Evolutionary conservation across 441 rosid species (phyloP).

Genomic region (Arabidopsis hybrid): DNA sequence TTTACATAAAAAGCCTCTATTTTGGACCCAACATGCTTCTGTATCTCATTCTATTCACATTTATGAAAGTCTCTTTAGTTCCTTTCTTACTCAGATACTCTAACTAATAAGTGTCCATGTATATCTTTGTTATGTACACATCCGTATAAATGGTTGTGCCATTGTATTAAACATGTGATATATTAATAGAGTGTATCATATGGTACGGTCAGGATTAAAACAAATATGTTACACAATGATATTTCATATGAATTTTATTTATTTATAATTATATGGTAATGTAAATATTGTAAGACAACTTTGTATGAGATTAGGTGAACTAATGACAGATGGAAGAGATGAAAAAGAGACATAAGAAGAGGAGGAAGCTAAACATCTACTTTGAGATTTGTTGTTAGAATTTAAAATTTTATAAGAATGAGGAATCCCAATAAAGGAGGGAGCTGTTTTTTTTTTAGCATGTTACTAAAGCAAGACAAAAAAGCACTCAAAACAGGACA

Average conservation of each 20-base stretch:
- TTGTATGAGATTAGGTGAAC: background rate
- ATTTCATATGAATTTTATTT: background rate
- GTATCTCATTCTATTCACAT: slow-evolving; percentile 44
- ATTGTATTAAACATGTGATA: background rate
- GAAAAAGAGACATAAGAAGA: background rate
- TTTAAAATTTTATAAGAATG: slow-evolving; percentile 41
- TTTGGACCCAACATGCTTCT: slow-evolving; percentile 68
- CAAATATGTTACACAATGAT: background rate
- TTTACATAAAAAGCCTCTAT: slow-evolving; percentile 61
- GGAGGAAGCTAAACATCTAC: slow-evolving; percentile 10
- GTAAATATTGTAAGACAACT: background rate
- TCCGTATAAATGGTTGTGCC: background rate
- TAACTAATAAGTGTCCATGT: slow-evolving; percentile 18
- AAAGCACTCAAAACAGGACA: slow-evolving; percentile 48
- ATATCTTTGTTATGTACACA: slow-evolving; percentile 19
- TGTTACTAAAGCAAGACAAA: slow-evolving; percentile 82
- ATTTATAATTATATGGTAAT: background rate
- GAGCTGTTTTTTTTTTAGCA: slow-evolving; percentile 60
- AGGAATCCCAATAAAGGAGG: slow-evolving; percentile 85
- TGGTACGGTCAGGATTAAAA: background rate
- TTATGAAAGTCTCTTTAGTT: slow-evolving; percentile 36
- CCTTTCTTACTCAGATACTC: slow-evolving; percentile 37
- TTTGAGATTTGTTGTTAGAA: slow-evolving; percentile 7
- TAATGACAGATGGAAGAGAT: background rate
- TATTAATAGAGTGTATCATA: background rate